Evolutionary conservation across 2,329 filamentous ascomycete species (phyloP).

Genomic region (Ophiosphaerella narmari): DNA sequence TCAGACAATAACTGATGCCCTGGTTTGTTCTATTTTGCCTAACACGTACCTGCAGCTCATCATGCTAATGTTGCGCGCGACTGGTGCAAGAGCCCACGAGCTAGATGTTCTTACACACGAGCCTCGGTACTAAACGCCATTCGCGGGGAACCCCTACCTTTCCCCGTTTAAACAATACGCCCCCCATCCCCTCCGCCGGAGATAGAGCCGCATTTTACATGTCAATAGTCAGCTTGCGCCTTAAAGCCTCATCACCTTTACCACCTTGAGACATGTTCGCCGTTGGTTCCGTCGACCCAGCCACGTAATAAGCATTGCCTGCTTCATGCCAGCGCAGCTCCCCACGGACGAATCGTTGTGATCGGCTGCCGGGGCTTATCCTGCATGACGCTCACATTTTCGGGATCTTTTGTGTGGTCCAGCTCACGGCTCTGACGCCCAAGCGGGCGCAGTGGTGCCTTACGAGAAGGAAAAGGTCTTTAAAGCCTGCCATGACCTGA

Average conservation of each 20-base stretch:
- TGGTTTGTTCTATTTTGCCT: no score
- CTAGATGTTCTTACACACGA: no score
- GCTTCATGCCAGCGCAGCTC: neutral
- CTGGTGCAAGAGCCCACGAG: no score
- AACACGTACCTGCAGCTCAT: no score
- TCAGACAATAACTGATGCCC: no score
- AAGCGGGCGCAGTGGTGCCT: neutral
- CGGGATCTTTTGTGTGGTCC: neutral
- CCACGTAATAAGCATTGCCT: constrained; percentile 4
- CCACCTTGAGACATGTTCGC: neutral
- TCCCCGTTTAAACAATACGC: neutral
- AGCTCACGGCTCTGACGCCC: neutral
- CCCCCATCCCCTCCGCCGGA: neutral
- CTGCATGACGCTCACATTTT: constrained; percentile 5
- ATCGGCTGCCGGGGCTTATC: constrained; percentile 5
- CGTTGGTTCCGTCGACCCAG: neutral
- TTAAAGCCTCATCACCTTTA: neutral
- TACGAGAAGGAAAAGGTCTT: neutral
- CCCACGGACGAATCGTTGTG: constrained; percentile 7
- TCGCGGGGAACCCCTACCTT: neutral
- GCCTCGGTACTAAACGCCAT: no score
- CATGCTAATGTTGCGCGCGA: no score
- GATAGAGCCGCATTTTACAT: neutral
- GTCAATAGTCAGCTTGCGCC: constrained; percentile 2
- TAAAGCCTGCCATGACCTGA: constrained; percentile 1